phyloP scores from a whole-genome alignment of 2,329 filamentous ascomycete genomes.

The Trichophyton verrucosum region DNA sequence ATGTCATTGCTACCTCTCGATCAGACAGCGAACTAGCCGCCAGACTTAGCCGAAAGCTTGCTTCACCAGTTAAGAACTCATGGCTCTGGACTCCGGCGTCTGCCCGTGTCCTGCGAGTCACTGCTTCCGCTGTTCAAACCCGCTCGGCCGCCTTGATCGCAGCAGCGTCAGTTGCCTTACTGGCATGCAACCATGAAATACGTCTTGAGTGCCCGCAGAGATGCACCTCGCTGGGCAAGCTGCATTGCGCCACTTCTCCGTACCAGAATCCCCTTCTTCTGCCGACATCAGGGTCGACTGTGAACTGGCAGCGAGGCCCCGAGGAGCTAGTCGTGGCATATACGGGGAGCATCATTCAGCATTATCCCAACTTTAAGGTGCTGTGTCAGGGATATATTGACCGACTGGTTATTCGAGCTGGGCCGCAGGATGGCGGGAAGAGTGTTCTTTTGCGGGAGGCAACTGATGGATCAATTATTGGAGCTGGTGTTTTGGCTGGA shows the following conservation, averaged over 20 bases:
- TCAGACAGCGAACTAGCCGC: conserved; percentile 36
- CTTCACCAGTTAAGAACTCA: conserved; percentile 23
- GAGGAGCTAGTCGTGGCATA: conserved; percentile 61
- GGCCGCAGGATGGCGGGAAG: conserved; percentile 34
- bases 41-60: conserved; percentile 39
- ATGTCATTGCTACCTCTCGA: conserved; percentile 45
- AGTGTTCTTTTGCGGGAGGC: conserved; percentile 39
- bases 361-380: conserved; percentile 57
- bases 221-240: not conserved
- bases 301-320: conserved; percentile 24
- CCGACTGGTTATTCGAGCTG: conserved; percentile 30
- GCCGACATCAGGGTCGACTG: conserved; percentile 5
- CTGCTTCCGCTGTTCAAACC: conserved; percentile 55
- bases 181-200: conserved; percentile 55
- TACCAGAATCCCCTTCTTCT: not conserved
- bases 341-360: conserved; percentile 63
- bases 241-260: conserved; percentile 8
- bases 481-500: conserved; percentile 40
- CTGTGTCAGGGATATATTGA: conserved; percentile 60
- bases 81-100: conserved; percentile 52
- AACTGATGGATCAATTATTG: conserved; percentile 40
- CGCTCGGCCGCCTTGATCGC: conserved; percentile 60
- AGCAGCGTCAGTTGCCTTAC: conserved; percentile 54
- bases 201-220: conserved; percentile 21
- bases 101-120: conserved; percentile 46